Evolutionary conservation across 345 rosid genomes (phyloP).

Genomic region (Citropsis articulata): DNA sequence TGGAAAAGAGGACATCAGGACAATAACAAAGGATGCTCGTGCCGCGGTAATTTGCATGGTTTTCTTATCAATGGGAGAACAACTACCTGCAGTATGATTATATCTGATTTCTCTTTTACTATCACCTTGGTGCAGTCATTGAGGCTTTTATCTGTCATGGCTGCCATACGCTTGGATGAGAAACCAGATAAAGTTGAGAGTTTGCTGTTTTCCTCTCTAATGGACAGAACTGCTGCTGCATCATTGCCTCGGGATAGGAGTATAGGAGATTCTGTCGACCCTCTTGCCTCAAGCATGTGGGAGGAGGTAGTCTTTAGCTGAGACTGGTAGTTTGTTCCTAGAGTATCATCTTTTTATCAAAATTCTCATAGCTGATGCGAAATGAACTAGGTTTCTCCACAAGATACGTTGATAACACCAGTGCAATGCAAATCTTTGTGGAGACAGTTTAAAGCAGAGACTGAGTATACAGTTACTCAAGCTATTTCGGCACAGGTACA

Average conservation of each 20-base stretch:
- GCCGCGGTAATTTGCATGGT: constrained; percentile 44
- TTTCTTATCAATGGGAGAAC: constrained; percentile 13
- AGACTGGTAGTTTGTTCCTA: not conserved
- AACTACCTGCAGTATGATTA: not conserved
- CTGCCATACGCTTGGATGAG: constrained; percentile 70
- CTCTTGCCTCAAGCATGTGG: constrained; percentile 72
- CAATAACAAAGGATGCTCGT: constrained; percentile 64
- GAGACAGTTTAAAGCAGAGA: constrained; percentile 78
- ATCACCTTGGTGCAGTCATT: constrained; percentile 45
- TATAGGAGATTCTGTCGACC: constrained; percentile 40
- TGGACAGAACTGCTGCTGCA: constrained; percentile 43
- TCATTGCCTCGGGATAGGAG: constrained; percentile 47
- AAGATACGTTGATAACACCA: constrained; percentile 60
- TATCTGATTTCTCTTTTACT: constrained; percentile 24
- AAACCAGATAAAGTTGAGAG: constrained; percentile 57
- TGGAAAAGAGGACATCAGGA: constrained; percentile 64
- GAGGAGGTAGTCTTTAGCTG: constrained; percentile 46
- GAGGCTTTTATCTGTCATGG: constrained; percentile 56
- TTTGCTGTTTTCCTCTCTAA: constrained; percentile 50
- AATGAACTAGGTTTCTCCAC: constrained; percentile 45
- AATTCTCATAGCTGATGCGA: not conserved
- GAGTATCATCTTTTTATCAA: not conserved
- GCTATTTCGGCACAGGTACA: constrained; percentile 76
- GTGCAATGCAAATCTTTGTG: constrained; percentile 75
- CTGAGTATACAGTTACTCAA: constrained; percentile 69